phyloP scores from a whole-genome alignment of 306 rosid species.

The Glycine latifolia region DNA sequence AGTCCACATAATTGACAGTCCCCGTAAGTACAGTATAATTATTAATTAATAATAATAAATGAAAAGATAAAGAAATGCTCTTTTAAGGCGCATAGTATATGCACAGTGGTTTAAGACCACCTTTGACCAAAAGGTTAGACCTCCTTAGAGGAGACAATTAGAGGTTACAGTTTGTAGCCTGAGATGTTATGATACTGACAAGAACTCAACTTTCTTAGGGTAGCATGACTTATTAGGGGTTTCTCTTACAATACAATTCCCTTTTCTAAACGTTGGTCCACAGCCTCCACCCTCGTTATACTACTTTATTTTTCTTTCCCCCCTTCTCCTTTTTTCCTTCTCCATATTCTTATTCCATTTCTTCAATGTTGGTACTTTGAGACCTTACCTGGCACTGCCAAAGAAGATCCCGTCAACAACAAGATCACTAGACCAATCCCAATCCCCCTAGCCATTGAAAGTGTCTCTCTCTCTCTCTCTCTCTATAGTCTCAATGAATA shows the following conservation, averaged over 20 bases:
- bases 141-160: constrained; percentile 76
- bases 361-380: constrained; percentile 54
- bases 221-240: constrained; percentile 55
- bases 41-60: constrained; percentile 15
- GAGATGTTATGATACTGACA: constrained; percentile 66
- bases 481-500: constrained; percentile 36
- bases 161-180: constrained; percentile 70
- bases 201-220: constrained; percentile 55
- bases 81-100: constrained; percentile 35
- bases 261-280: constrained; percentile 65
- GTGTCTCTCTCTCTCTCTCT: constrained; percentile 33
- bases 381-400: constrained; percentile 51
- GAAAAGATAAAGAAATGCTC: constrained; percentile 36
- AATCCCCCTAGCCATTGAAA: constrained; percentile 54
- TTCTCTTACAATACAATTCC: constrained; percentile 39
- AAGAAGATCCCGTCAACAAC: constrained; percentile 69
- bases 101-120: constrained; percentile 44
- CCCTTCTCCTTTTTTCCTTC: not conserved
- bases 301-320: not conserved
- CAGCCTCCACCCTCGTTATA: constrained; percentile 31
- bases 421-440: constrained; percentile 74
- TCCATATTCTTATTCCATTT: constrained; percentile 36
- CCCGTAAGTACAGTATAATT: not conserved
- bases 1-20: constrained; percentile 1
- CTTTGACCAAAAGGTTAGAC: constrained; percentile 63